Evolutionary conservation across 2,329 filamentous ascomycete genomes (phyloP), one percentile per base, ranked within the genome.

Genomic region (Paraphaeosphaeria sporulosa): DNA sequence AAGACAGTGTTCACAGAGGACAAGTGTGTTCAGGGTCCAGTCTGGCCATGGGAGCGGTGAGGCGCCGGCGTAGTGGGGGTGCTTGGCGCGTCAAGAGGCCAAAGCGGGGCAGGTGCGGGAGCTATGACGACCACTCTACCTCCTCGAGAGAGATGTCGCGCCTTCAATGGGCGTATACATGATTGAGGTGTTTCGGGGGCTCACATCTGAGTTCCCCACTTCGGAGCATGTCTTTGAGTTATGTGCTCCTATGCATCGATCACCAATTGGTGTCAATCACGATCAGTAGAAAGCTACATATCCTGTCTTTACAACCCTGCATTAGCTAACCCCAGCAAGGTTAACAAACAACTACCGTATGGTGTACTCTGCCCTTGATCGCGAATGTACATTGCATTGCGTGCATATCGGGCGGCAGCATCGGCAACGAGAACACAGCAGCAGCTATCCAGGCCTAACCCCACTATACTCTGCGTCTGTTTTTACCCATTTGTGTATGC

Each of bases 381-480:
- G 52, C 62, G 25, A 69, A 60, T 47, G 61, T 85, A 48, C 63
- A 74, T 63, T 65, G 64, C 56, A 74, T 74, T 58, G 74, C 72
- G 60, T 69, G 61, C 51, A 76, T 76, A 56, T 71, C 73, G 6
- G 69, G 74, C 40, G 73, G 75, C 50, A 72, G 73, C 49, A 75
- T 76, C 53, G 73, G 74, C 34, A 65, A 71, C 51, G 71, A 75
- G 40, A 73, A 74, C 40, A 75, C 72, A 17, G 62, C 68, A 34
- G 71, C 71, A 12, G 70, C 70, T 25, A 51, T 68, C 8, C 59
- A 66, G 51, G 71, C 74, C 72, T 76, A 30, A 74, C 80, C 59
- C 81, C 79, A 51, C 76, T 86, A 23, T 76, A 81, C 74, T 5
- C 71, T 81, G 6, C 78, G 23, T 30, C n/a, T 4, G 23, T 30